These are phyloP conservation scores for Annulohypoxylon moriforme DNA, from an alignment of 495 filamentous ascomycete species.

Conservation along the genomic window DNA sequence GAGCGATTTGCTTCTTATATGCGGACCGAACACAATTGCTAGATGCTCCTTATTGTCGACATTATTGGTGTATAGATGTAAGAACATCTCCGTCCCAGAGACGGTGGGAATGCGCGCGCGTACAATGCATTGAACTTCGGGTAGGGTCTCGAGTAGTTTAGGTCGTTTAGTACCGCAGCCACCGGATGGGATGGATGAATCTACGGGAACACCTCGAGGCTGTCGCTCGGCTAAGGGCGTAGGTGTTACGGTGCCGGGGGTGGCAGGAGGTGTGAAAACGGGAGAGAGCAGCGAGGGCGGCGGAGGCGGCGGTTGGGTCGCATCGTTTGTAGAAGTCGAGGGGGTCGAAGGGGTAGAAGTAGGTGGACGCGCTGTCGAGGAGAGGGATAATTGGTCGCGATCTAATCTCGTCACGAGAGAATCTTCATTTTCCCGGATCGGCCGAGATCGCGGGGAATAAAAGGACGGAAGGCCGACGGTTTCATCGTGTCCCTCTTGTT, in stretches of 20 bases:
- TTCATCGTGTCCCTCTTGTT: conserved; percentile 45
- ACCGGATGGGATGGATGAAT: conserved; percentile 61
- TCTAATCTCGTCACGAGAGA: conserved; percentile 16
- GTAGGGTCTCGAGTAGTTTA: conserved; percentile 74
- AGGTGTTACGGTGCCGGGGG: conserved; percentile 71
- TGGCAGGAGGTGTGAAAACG: conserved; percentile 83
- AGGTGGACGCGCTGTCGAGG: conserved; percentile 2
- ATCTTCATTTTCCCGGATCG: conserved; percentile 36
- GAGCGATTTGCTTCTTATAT: conserved; percentile 82
- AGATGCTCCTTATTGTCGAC: conserved; percentile 95
- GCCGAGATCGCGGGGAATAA: conserved; percentile 57
- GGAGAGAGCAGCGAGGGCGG: conserved; percentile 72
- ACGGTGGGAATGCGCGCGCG: conserved; percentile 88
- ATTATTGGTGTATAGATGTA: conserved; percentile 94
- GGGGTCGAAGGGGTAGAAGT: not conserved
- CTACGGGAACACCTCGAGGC: conserved; percentile 65
- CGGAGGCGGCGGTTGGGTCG: conserved; percentile 47
- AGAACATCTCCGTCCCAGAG: conserved; percentile 92
- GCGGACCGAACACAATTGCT: conserved; percentile 94
- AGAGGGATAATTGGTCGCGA: conserved; percentile 34
- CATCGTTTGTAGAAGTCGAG: conserved; percentile 9
- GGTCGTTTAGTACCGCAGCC: conserved; percentile 68
- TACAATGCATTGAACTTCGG: conserved; percentile 82
- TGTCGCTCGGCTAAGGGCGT: conserved; percentile 48
- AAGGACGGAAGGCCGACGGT: conserved; percentile 56